phyloP scores from a whole-genome alignment of 202 grass and related monocot species.

The Carex arenaria region DNA sequence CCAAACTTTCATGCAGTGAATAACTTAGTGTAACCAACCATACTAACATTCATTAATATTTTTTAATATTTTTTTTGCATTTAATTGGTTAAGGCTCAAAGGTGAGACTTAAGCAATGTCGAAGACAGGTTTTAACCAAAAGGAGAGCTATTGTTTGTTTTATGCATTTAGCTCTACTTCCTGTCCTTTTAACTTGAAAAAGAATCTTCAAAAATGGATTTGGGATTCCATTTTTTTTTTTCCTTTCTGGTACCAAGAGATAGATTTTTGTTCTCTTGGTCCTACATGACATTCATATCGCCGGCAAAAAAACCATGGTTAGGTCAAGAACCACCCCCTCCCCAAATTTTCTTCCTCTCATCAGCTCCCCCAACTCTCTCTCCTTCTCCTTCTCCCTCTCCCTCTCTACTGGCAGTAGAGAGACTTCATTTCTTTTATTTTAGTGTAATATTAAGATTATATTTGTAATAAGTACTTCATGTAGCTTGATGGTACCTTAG shows the following conservation, averaged over 20 bases:
- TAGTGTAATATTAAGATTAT: constrained; percentile 62
- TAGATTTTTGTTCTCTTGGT: constrained; percentile 90
- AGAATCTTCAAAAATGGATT: constrained; percentile 74
- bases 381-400: not conserved
- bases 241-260: constrained; percentile 39
- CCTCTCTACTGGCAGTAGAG: constrained; percentile 28
- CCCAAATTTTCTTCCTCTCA: not conserved
- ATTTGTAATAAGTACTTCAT: constrained; percentile 80
- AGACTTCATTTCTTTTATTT: constrained; percentile 35
- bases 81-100: constrained; percentile 71
- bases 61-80: constrained; percentile 65
- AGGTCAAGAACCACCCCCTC: constrained; percentile 34
- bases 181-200: constrained; percentile 50
- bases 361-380: constrained; percentile 19
- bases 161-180: constrained; percentile 73
- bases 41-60: constrained; percentile 49
- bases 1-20: constrained; percentile 35
- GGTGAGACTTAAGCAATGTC: constrained; percentile 63
- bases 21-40: constrained; percentile 45
- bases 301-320: constrained; percentile 75
- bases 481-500: constrained; percentile 45
- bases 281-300: constrained; percentile 49
- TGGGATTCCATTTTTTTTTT: constrained; percentile 47
- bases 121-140: constrained; percentile 55
- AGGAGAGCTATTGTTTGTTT: constrained; percentile 88